Conservation (phyloP, 306 rosid genomes). For the Cercis canadensis region DNA sequence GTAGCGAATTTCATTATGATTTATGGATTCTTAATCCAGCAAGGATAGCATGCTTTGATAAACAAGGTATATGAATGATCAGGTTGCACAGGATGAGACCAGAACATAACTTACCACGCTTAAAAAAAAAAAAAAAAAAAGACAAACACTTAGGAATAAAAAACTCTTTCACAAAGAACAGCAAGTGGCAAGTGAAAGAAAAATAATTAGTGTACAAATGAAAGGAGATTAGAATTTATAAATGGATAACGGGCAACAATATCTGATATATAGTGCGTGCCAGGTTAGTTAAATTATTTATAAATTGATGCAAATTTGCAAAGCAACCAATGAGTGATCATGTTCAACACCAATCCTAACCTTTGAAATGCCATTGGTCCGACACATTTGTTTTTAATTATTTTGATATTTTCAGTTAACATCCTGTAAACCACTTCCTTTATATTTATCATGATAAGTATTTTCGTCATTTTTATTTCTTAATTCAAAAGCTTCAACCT, state of each 20-base stretch:
- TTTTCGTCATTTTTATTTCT: not conserved
- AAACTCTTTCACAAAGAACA: no score
- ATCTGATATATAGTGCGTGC: no score
- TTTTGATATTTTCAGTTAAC: conserved; percentile 31
- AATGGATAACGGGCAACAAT: not conserved
- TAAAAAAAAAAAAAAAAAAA: no score
- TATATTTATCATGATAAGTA: not conserved
- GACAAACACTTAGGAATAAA: no score
- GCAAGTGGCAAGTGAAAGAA: no score
- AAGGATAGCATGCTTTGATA: no score
- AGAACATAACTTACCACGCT: no score
- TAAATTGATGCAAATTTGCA: not conserved
- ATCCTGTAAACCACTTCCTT: conserved; percentile 30
- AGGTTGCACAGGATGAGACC: no score
- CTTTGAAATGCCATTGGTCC: conserved; percentile 16
- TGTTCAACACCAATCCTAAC: conserved; percentile 32
- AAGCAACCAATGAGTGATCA: conserved; percentile 25
- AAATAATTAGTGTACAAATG: no score
- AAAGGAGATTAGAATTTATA: not conserved
- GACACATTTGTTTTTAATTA: not conserved
- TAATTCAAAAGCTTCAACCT: not conserved
- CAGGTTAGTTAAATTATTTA: not conserved
- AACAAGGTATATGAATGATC: no score
- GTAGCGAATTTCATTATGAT: no score
- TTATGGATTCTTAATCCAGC: no score